Evolutionary conservation across 139 green algal genomes (phyloP), one percentile per base, ranked within the genome.

Genomic region (Micractinium conductrix): DNA sequence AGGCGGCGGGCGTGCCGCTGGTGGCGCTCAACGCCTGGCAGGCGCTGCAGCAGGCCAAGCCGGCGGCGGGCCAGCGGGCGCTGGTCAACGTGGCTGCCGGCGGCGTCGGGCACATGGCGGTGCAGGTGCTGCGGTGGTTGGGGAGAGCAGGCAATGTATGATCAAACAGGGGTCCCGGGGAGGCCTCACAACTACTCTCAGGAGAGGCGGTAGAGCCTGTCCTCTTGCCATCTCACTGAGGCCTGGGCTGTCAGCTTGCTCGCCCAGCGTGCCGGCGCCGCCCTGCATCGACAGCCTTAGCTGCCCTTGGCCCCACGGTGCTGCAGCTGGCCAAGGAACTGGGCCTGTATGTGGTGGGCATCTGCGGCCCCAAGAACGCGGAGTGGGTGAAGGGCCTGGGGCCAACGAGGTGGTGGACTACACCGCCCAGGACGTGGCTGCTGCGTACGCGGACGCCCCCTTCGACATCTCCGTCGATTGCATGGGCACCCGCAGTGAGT

Each of bases 101-200:
- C 8, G 89, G 89, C 60, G 84, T 93, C 22, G 89, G 89, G 17
- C 84, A 88, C 89, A 79, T 90, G n/a, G 88, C 86, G 3, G 70
- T 92, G 24, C 89, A 92, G 88, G 88, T n/a, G n/a, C n/a, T 90
- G 21, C 2, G 44, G 8, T 28, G 7, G 30, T 10, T 40, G 28
- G 30, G 62, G 24, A 12, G 60, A 2, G 53, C 8, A 30, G 26
- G 60, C 24, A 8, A 35, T 12, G 24, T 70, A 17, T 8, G 16
- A 19, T 70, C 12, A 58, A 16, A 58, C 12, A 24, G 48, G 48
- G 48, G 48, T 10, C 12, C 10, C 10, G 48, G 16, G 16, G 48
- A 24, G 16, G n/a, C n/a, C n/a, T n/a, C n/a, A n/a, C n/a, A n/a
- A n/a, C n/a, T n/a, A n/a, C n/a, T n/a, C n/a, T n/a, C n/a, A n/a